A percentile compares a stretch with the other conserved stretches of the same genome.
Evolutionary conservation across 495 filamentous ascomycete genomes (phyloP).

Genomic region (Xylaria telfairii): DNA sequence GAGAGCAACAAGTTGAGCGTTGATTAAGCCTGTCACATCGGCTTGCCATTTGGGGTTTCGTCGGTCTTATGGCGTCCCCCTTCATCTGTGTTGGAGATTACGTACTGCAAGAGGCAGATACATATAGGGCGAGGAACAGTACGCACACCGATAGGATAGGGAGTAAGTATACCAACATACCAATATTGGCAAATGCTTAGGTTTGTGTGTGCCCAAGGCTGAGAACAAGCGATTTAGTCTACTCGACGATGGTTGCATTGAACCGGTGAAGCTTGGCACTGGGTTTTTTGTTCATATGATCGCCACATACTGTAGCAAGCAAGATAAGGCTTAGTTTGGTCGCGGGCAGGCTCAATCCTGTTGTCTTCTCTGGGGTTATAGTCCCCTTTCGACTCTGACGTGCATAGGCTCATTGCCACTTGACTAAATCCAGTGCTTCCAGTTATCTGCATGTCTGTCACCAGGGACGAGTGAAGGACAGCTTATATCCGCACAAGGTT

Average conservation of each 20-base stretch:
- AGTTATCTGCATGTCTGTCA: constrained; percentile 14
- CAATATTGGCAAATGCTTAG: background rate
- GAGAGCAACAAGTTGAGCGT: background rate
- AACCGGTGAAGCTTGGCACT: constrained; percentile 1
- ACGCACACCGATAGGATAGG: background rate
- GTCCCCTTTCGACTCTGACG: constrained; percentile 6
- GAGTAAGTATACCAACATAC: background rate
- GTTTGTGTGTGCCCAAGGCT: constrained; percentile 4
- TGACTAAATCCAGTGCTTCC: constrained; percentile 1
- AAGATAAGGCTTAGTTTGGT: constrained; percentile 14
- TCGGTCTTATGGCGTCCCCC: constrained; percentile 7
- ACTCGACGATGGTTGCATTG: constrained; percentile 12
- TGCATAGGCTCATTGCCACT: constrained; percentile 20
- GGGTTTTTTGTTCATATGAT: constrained; percentile 19
- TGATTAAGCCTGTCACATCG: constrained; percentile 5
- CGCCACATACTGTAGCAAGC: background rate
- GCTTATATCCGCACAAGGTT: background rate
- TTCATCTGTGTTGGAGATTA: constrained; percentile 3
- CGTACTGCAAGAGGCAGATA: background rate
- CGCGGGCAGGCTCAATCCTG: background rate
- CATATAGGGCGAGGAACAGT: background rate
- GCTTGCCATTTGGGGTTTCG: constrained; percentile 15
- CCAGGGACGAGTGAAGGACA: constrained; percentile 6
- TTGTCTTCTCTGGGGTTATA: background rate
- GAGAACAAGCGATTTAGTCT: background rate